Percentiles rank a stretch among this genome's conserved stretches.
phyloP scores from a whole-genome alignment of 495 filamentous ascomycete genomes.

The Astrocystis sublimbata region DNA sequence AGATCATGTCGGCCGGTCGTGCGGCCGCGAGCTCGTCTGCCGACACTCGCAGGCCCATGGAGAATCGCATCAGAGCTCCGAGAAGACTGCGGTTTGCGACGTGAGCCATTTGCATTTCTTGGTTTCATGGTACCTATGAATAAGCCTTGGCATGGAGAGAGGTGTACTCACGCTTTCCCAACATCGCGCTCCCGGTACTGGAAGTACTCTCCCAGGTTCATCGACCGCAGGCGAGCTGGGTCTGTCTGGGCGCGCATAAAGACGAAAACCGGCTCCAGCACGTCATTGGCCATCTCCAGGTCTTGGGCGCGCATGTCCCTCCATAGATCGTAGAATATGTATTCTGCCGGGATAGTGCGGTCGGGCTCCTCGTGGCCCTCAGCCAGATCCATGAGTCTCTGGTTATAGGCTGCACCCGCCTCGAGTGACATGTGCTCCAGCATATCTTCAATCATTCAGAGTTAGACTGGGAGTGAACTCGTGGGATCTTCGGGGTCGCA shows the following conservation, averaged over 20 bases:
- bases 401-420: conserved; percentile 38
- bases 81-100: conserved; percentile 33
- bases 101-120: too few relatives aligned
- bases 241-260: conserved; percentile 43
- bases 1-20: conserved; percentile 32
- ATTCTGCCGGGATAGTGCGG: conserved; percentile 37
- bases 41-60: conserved; percentile 34
- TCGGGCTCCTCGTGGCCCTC: conserved; percentile 34
- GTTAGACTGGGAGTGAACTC: too few relatives aligned
- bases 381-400: conserved; percentile 37
- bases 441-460: conserved; percentile 32
- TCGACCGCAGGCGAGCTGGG: conserved; percentile 15
- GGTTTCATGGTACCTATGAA: too few relatives aligned
- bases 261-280: conserved; percentile 36
- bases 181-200: conserved; percentile 38
- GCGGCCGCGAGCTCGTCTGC: conserved; percentile 24
- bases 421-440: conserved; percentile 44
- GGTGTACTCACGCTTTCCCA: conserved; percentile 32
- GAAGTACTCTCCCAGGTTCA: conserved; percentile 30
- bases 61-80: conserved; percentile 40
- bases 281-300: conserved; percentile 31
- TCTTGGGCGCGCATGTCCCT: conserved; percentile 39
- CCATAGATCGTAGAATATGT: conserved; percentile 42
- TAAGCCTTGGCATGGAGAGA: background rate
- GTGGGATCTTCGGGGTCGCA: too few relatives aligned